These are phyloP conservation scores for Xylaria sp. DNA, from an alignment of 2,329 filamentous ascomycete species.

Conservation along the genomic window DNA sequence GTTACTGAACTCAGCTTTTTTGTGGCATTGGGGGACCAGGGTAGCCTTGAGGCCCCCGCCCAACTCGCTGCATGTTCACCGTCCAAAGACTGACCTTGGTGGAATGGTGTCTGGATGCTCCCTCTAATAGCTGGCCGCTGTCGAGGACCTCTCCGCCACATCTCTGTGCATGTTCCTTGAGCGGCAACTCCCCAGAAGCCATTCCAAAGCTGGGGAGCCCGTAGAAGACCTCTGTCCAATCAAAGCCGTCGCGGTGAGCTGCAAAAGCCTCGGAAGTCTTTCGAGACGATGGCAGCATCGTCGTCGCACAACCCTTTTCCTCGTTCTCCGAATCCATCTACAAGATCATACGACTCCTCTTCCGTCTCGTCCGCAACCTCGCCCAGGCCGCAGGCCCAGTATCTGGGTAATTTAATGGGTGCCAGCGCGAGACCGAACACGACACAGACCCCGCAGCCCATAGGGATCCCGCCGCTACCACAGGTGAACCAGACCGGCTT, in stretches of 20 bases:
- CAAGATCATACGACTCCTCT: constrained; percentile 65
- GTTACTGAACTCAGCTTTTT: constrained; percentile 25
- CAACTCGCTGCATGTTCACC: constrained; percentile 32
- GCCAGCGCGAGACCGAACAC: constrained; percentile 53
- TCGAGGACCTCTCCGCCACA: constrained; percentile 29
- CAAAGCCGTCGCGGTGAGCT: constrained; percentile 39
- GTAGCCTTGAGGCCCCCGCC: constrained; percentile 29
- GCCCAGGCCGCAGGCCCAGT: constrained; percentile 56
- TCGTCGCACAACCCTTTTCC: constrained; percentile 61
- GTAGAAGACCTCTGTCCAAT: constrained; percentile 41
- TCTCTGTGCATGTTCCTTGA: constrained; percentile 46
- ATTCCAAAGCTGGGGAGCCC: constrained; percentile 44
- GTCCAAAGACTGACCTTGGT: constrained; percentile 28
- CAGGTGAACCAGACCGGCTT: constrained; percentile 50
- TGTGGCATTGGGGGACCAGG: constrained; percentile 33
- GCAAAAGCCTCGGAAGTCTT: constrained; percentile 38
- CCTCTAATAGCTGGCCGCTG: constrained; percentile 29
- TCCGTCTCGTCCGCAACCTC: constrained; percentile 65
- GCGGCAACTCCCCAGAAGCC: constrained; percentile 41
- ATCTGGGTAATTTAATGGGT: constrained; percentile 56
- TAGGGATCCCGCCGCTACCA: constrained; percentile 55
- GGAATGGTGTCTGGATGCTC: constrained; percentile 28
- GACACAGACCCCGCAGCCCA: constrained; percentile 53
- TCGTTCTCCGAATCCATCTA: constrained; percentile 64
- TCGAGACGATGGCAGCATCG: constrained; percentile 55